Conservation (phyloP, 2,329 filamentous ascomycete species). For the Pyricularia grisea region DNA sequence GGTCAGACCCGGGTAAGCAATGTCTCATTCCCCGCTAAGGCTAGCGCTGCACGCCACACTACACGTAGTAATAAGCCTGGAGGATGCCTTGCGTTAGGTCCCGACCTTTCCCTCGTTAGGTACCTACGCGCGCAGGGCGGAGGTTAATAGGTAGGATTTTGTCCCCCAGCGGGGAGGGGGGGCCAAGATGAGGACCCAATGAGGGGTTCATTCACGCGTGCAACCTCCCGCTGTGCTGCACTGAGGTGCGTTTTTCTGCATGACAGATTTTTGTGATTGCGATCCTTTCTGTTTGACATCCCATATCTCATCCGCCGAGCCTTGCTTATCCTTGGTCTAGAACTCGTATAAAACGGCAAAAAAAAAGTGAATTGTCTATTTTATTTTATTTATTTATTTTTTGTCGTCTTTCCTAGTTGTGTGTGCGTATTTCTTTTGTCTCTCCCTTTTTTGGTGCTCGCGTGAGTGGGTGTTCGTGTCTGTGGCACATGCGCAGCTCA, state of each 20-base stretch:
- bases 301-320: not conserved
- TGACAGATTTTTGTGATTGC: not conserved
- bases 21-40: not conserved
- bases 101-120: not conserved
- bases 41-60: not conserved
- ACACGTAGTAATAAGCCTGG: not conserved
- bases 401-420: not conserved
- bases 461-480: not conserved
- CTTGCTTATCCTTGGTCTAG: not conserved
- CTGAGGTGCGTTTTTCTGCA: not conserved
- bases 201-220: not conserved
- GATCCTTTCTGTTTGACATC: not conserved
- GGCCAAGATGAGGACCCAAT: not conserved
- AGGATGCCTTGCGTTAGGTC: not conserved
- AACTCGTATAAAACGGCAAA: not conserved
- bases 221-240: not conserved
- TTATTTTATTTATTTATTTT: not conserved
- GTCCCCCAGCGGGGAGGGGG: not conserved
- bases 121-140: not conserved
- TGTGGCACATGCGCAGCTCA: not conserved
- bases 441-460: not conserved
- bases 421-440: not conserved
- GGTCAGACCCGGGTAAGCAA: not conserved
- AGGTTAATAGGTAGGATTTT: not conserved
- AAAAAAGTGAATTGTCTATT: not conserved